phyloP scores from a whole-genome alignment of 805 yeast species.

The Hanseniaspora hatyaiensis region DNA sequence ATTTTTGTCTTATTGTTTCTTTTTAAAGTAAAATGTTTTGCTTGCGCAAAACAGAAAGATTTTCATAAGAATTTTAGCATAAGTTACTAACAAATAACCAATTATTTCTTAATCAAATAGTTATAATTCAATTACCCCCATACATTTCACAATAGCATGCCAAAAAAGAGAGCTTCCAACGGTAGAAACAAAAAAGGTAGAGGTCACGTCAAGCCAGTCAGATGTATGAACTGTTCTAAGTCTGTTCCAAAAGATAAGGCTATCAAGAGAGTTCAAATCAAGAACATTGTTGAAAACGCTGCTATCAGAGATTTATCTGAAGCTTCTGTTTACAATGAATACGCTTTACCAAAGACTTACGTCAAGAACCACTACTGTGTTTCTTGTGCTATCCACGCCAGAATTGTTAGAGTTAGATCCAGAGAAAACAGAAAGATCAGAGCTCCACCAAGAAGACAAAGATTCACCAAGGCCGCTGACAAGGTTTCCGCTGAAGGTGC shows the following conservation, averaged over 20 bases:
- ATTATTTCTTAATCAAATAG: not conserved
- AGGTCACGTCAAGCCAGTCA: conserved; percentile 99
- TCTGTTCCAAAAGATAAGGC: conserved; percentile 99
- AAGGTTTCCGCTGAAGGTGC: conserved; percentile 95
- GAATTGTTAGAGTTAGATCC: conserved; percentile 99
- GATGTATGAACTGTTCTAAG: conserved; percentile 99
- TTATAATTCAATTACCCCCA: not conserved
- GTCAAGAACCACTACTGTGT: conserved; percentile 99
- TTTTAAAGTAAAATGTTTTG: too few relatives aligned
- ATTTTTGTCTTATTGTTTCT: too few relatives aligned
- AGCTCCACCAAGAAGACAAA: conserved; percentile 98
- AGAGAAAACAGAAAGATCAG: conserved; percentile 97
- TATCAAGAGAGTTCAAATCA: conserved; percentile 99
- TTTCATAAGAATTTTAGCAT: too few relatives aligned
- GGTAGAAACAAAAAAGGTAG: conserved; percentile 99
- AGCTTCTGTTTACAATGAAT: conserved; percentile 98
- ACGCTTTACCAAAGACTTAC: conserved; percentile 99
- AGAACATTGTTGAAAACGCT: conserved; percentile 99
- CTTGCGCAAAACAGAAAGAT: too few relatives aligned
- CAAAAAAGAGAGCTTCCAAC: conserved; percentile 99
- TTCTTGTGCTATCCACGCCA: conserved; percentile 99
- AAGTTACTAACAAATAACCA: conserved; percentile 10
- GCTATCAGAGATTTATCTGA: conserved; percentile 99
- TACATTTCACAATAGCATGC: conserved; percentile 49
- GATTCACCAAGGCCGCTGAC: conserved; percentile 84